Percentiles rank a stretch among this genome's conserved stretches.
These are phyloP conservation scores for Yarrowia sp. DNA, from an alignment of 805 yeast genomes.

Conservation along the genomic window DNA sequence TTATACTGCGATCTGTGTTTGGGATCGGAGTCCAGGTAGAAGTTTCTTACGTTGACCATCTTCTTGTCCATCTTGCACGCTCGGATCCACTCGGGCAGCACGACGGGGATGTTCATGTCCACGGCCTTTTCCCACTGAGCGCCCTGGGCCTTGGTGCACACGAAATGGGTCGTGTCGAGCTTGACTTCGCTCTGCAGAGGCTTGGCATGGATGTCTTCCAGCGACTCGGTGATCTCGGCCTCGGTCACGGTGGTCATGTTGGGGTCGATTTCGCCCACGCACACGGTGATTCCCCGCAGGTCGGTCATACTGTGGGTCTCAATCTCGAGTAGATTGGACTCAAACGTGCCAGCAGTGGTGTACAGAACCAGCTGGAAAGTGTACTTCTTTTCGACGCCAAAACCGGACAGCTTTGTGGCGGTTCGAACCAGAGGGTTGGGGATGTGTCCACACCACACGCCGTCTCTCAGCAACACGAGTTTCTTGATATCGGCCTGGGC, in stretches of 20 bases:
- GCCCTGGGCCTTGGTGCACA: conserved; percentile 75
- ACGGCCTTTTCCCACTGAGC: conserved; percentile 79
- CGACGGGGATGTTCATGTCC: conserved; percentile 87
- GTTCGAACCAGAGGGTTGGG: conserved; percentile 82
- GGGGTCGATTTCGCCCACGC: conserved; percentile 73
- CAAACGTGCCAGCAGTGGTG: conserved; percentile 87
- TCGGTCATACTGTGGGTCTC: conserved; percentile 97
- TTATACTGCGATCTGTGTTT: conserved; percentile 42
- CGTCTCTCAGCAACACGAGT: conserved; percentile 76
- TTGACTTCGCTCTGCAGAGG: conserved; percentile 75
- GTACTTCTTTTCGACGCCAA: conserved; percentile 84
- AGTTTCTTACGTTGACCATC: conserved; percentile 89
- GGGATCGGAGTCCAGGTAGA: conserved; percentile 54
- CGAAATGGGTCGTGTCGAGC: conserved; percentile 93
- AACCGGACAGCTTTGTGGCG: conserved; percentile 87
- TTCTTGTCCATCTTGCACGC: conserved; percentile 91
- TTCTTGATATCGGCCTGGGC: conserved; percentile 84
- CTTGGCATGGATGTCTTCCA: conserved; percentile 79
- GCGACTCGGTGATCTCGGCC: conserved; percentile 65
- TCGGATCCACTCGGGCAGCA: conserved; percentile 95
- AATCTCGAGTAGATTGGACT: conserved; percentile 70
- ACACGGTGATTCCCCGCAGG: conserved; percentile 87
- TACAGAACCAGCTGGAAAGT: conserved; percentile 79
- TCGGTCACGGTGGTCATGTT: conserved; percentile 50
- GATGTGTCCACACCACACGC: conserved; percentile 71